A percentile compares a stretch with the other conserved stretches of the same genome.
Conservation (phyloP, 2,329 filamentous ascomycete species). For the Xylariaceae sp. region DNA sequence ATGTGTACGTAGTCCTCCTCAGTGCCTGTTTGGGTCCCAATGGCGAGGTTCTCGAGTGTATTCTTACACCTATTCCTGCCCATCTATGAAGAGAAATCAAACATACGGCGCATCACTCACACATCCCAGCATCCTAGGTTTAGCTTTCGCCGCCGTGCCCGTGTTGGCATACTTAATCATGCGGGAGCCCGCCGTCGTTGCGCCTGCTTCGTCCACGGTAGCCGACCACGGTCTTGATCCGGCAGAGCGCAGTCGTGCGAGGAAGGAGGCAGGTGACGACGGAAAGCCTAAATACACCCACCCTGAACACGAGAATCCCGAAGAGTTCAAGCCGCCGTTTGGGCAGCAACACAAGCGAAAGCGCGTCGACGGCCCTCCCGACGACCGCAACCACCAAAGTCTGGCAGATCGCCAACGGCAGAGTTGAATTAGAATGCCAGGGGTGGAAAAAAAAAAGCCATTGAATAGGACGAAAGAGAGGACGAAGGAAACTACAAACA, state of each 20-base stretch:
- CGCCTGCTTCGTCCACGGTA: not conserved
- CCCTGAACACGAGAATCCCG: constrained; percentile 14
- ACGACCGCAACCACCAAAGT: constrained; percentile 12
- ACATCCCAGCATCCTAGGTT: constrained; percentile 10
- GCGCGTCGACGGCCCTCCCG: constrained; percentile 13
- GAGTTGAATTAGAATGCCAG: not conserved
- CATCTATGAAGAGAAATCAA: too few species aligned
- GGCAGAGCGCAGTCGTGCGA: constrained; percentile 4
- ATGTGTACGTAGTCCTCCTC: constrained; percentile 5
- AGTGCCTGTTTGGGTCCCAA: too few species aligned
- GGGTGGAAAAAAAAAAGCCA: not conserved
- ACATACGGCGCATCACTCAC: too few species aligned
- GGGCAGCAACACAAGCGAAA: constrained; percentile 12
- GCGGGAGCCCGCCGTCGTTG: not conserved
- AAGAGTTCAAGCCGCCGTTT: constrained; percentile 12
- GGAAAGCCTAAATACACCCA: constrained; percentile 7
- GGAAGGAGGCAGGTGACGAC: constrained; percentile 1
- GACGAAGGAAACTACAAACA: not conserved
- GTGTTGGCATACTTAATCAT: constrained; percentile 11
- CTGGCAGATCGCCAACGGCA: constrained; percentile 9
- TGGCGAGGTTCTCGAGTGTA: too few species aligned
- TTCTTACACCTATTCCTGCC: too few species aligned
- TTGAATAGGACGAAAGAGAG: not conserved
- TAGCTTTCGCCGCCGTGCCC: constrained; percentile 7
- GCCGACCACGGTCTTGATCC: constrained; percentile 8